These are phyloP conservation scores for Xylariomycetidae sp. DNA, from an alignment of 2,329 filamentous ascomycete species.

Conservation along the genomic window DNA sequence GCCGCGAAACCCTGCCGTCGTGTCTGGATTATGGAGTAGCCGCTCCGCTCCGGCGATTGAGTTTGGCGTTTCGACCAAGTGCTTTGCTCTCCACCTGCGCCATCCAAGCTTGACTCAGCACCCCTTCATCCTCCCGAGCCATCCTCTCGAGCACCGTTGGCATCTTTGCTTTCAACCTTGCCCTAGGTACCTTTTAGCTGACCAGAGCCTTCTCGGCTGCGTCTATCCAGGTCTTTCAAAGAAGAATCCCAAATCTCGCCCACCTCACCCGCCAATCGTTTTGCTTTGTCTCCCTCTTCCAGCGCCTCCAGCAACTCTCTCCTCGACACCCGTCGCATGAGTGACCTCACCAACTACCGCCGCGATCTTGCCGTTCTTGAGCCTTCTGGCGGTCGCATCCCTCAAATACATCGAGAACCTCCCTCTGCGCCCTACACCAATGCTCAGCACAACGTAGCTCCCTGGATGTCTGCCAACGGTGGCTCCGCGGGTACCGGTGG, in stretches of 20 bases:
- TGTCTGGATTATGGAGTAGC: neutral
- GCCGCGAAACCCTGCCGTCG: neutral
- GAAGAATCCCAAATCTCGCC: slow-evolving; percentile 45
- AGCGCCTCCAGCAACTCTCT: slow-evolving; percentile 39
- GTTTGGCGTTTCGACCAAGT: neutral
- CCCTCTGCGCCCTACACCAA: slow-evolving; percentile 50
- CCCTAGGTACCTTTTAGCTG: slow-evolving; percentile 18
- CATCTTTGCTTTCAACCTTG: neutral
- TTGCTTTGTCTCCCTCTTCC: slow-evolving; percentile 36
- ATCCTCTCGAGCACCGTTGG: neutral
- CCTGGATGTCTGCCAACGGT: slow-evolving; percentile 49
- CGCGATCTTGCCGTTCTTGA: slow-evolving; percentile 67
- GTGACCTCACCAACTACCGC: slow-evolving; percentile 63
- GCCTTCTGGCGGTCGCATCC: slow-evolving; percentile 48
- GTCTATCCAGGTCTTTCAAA: slow-evolving; percentile 27
- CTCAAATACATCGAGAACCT: slow-evolving; percentile 53
- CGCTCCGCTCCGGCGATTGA: neutral
- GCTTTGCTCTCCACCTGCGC: slow-evolving; percentile 1
- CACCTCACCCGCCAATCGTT: slow-evolving; percentile 38
- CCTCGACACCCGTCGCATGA: slow-evolving; percentile 52
- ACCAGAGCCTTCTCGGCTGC: slow-evolving; percentile 21
- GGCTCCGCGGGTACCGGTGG: slow-evolving; percentile 25
- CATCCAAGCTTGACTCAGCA: neutral
- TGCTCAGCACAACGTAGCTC: slow-evolving; percentile 47
- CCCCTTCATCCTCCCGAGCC: too few relatives aligned